Evolutionary conservation across 768 basidiomycete genomes (phyloP).

Genomic region (Trametes punicea): DNA sequence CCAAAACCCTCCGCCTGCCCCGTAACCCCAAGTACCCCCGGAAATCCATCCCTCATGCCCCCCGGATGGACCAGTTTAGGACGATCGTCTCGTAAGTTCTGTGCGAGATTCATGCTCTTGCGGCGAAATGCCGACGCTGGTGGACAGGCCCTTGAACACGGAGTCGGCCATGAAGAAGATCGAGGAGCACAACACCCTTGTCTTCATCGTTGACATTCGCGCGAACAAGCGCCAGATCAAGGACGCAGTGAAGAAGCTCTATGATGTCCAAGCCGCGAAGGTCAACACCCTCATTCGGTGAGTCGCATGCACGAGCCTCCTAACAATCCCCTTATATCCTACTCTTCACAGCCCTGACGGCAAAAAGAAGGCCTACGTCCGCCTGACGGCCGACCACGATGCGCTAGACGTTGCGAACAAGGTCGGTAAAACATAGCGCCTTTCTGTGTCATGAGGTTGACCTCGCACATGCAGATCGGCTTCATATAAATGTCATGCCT

Average conservation of each 20-base stretch:
- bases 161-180: slow-evolving; percentile 99
- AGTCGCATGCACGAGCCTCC: slow-evolving; percentile 24
- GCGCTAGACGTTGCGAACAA: slow-evolving; percentile 98
- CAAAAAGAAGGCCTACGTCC: slow-evolving; percentile 99
- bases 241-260: slow-evolving; percentile 99
- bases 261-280: slow-evolving; percentile 94
- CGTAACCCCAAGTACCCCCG: slow-evolving; percentile 94
- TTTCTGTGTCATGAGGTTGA: too few species aligned
- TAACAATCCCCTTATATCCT: not conserved
- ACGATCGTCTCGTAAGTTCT: slow-evolving; percentile 81
- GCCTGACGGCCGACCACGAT: slow-evolving; percentile 92
- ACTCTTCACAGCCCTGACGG: slow-evolving; percentile 75
- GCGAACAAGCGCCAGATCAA: slow-evolving; percentile 99
- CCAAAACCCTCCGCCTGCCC: slow-evolving; percentile 84
- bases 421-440: too few species aligned
- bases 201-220: slow-evolving; percentile 94
- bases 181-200: slow-evolving; percentile 98
- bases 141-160: slow-evolving; percentile 77
- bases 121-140: too few species aligned
- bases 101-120: too few species aligned
- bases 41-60: slow-evolving; percentile 87
- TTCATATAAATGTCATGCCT: slow-evolving; percentile 65
- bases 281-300: slow-evolving; percentile 98
- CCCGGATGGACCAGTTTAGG: slow-evolving; percentile 95
- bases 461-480: slow-evolving; percentile 90